Percentiles rank a stretch among this genome's conserved stretches.
Conservation (phyloP, 2,329 filamentous ascomycete genomes). For the Penicillium sp. region DNA sequence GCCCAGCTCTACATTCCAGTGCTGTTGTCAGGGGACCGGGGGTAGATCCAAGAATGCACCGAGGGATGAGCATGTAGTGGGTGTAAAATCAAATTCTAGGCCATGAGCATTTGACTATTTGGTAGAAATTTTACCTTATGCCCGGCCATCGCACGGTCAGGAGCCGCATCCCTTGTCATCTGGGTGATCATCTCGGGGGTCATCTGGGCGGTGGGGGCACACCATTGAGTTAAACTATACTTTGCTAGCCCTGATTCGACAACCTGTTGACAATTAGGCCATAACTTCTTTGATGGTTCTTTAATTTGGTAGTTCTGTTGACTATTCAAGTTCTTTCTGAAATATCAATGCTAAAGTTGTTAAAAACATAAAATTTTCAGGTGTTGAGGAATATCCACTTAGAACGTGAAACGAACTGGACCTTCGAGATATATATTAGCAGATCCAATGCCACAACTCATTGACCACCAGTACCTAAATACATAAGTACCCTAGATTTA, state of each 20-base stretch:
- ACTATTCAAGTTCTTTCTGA: not conserved
- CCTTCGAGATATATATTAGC: not conserved
- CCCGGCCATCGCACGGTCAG: not conserved
- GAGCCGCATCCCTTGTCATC: conserved; percentile 4
- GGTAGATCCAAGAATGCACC: conserved; percentile 23
- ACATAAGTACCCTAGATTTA: accelerated
- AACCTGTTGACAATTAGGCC: not conserved
- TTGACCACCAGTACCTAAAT: not conserved
- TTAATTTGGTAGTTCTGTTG: not conserved
- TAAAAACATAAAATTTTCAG: accelerated
- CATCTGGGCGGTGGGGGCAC: not conserved
- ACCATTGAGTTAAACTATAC: not conserved
- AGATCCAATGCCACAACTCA: accelerated
- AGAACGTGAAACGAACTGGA: accelerated
- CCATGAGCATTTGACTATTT: not conserved
- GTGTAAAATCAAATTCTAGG: conserved; percentile 3
- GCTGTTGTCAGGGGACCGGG: conserved; percentile 24
- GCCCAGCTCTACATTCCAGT: conserved; percentile 22
- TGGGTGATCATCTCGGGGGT: not conserved
- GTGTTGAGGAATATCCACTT: not conserved
- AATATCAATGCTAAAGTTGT: not conserved
- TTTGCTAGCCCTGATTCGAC: too few relatives aligned
- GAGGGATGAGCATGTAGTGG: not conserved
- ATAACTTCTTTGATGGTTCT: not conserved
- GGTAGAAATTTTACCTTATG: not conserved